Evolutionary conservation across 2,329 filamentous ascomycete species (phyloP), one percentile per base, ranked within the genome.

Genomic region (Berkeleyomyces basicola): DNA sequence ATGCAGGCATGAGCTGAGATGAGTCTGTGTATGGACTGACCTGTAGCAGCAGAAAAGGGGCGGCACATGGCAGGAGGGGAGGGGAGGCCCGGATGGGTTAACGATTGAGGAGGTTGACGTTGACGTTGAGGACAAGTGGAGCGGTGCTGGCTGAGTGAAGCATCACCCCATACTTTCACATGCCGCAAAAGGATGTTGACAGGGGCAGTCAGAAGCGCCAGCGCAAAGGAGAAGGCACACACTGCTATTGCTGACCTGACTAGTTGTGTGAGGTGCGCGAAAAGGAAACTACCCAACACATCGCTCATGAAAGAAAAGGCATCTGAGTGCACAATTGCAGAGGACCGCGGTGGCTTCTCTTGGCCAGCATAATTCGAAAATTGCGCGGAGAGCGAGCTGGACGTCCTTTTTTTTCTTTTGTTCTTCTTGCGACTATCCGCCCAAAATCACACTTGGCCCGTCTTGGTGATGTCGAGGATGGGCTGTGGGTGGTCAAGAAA

Each of bases 1-100:
- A 55, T 55, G 51, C 51, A 55, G 51, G 33, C 33, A 55, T 55
- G 51, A 37, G 51, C 36, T 55, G 51, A 55, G 51, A 55, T n/a
- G 51, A 14, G 51, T n/a, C 51, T 39, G 51, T 39, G 51, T 55
- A 39, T 55, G 51, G 33, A 55, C 51, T 55, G 51, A 55, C 39
- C 3, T 55, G 33, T 55, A 31, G 51, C 36, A 36, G 10, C n/a
- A 37, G 5, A 55, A 55, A 55, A 31, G 51, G 33, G 14, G 51
- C 7, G 51, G 51, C 51, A 49, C n/a, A 49, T n/a, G 5, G 51
- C 2, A 55, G 51, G 23, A 39, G 51, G 51, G 10, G n/a, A 37
- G n/a, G 14, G n/a, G 33, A 14, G 31, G 3, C n/a, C n/a, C 33
- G 37, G 49, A 36, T 36, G 7, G 11, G 16, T 11, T 9, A 14